phyloP scores from a whole-genome alignment of 2,329 filamentous ascomycete genomes.

The Pseudogymnoascus sp. region DNA sequence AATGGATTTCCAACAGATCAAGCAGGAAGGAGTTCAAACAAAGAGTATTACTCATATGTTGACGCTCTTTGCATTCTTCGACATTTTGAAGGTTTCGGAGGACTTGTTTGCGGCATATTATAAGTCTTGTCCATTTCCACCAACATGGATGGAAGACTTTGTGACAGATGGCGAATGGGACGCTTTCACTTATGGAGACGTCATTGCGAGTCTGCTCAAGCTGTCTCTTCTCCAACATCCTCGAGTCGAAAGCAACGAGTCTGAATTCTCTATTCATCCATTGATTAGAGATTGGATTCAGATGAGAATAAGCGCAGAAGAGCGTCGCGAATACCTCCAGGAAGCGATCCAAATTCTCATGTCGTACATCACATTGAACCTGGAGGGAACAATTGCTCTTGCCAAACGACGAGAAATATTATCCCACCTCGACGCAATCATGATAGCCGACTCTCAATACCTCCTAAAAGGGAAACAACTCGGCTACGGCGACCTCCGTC shows the following conservation, averaged over 20 bases:
- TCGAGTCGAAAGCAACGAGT: neutral
- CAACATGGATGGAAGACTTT: constrained; percentile 12
- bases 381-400: neutral
- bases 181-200: constrained; percentile 14
- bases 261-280: constrained; percentile 19
- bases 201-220: constrained; percentile 15
- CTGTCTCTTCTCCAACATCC: constrained; percentile 19
- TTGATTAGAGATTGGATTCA: constrained; percentile 20
- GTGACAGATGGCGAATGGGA: constrained; percentile 16
- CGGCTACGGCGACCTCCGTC: neutral
- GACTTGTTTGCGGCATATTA: constrained; percentile 17
- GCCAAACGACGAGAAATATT: neutral
- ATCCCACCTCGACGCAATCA: neutral
- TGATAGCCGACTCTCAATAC: neutral
- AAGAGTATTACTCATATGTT: constrained; percentile 15
- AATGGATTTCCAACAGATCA: constrained; percentile 20
- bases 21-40: constrained; percentile 4
- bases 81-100: constrained; percentile 20
- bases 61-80: constrained; percentile 19
- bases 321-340: constrained; percentile 8
- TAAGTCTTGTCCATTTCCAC: neutral
- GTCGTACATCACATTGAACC: neutral
- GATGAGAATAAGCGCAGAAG: constrained; percentile 12
- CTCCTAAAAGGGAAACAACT: neutral
- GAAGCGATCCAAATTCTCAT: neutral